Conservation (phyloP, 768 basidiomycete species). For the Boletellus sp. region DNA sequence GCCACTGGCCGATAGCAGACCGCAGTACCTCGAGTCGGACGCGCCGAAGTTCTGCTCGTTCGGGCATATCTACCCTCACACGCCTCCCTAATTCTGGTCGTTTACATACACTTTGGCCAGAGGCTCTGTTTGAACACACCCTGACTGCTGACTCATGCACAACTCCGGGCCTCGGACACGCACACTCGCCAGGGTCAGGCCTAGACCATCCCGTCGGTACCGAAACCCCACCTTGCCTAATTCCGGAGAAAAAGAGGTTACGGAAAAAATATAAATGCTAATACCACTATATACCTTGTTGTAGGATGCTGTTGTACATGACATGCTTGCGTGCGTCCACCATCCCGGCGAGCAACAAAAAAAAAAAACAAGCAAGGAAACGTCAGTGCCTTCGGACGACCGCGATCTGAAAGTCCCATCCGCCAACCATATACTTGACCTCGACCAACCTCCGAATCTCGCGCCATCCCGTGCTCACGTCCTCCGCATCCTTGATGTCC, state of each 20-base stretch:
- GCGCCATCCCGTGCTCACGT: constrained; percentile 62
- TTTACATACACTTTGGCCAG: too few species aligned
- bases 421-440: constrained; percentile 74
- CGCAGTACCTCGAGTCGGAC: too few species aligned
- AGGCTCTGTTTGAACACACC: too few species aligned
- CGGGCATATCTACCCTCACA: too few species aligned
- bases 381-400: constrained; percentile 66
- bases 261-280: background rate
- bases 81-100: too few species aligned
- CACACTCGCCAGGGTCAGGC: too few species aligned
- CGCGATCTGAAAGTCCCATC: constrained; percentile 88
- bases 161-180: too few species aligned
- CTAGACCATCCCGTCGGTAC: too few species aligned
- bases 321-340: background rate
- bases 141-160: too few species aligned
- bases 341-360: background rate
- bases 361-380: background rate
- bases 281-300: background rate
- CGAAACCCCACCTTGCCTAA: background rate
- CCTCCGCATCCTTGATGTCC: constrained; percentile 52
- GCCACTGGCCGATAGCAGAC: too few species aligned
- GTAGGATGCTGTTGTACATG: background rate
- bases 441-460: constrained; percentile 82
- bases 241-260: background rate
- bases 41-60: too few species aligned